A percentile compares a stretch with the other conserved stretches of the same genome.
Evolutionary conservation across 1,139 yeast genomes (phyloP).

Genomic region (Yamadazyma buinensis): DNA sequence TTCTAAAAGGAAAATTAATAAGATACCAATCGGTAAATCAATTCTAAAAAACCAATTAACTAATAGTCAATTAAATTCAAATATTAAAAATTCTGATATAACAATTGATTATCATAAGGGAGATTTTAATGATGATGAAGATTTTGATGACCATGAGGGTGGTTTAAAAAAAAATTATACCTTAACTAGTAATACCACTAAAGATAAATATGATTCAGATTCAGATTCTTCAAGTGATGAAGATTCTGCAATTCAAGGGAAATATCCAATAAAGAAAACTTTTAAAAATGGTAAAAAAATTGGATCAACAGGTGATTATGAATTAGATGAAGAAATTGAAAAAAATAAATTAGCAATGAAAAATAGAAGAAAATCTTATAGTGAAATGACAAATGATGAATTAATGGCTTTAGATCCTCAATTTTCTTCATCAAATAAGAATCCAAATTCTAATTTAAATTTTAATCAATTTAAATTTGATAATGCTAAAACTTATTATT

Average conservation of each 20-base stretch:
- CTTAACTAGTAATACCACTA: background rate
- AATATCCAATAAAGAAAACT: too few species aligned
- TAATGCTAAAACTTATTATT: conserved; percentile 33
- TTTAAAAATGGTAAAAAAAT: too few species aligned
- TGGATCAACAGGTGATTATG: background rate
- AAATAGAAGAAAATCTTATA: conserved; percentile 50
- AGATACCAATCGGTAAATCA: conserved; percentile 20
- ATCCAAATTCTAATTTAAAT: conserved; percentile 29
- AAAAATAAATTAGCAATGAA: background rate
- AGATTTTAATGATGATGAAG: conserved; percentile 19
- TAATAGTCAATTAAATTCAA: conserved; percentile 26
- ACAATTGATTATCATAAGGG: conserved; percentile 23
- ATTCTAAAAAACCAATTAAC: conserved; percentile 39
- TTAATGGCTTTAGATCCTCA: conserved; percentile 59
- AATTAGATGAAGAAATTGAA: conserved; percentile 1
- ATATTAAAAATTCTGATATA: conserved; percentile 15
- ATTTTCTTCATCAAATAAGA: conserved; percentile 34
- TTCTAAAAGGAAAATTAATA: background rate
- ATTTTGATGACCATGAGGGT: conserved; percentile 5
- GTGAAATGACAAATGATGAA: conserved; percentile 64
- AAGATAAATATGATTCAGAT: background rate
- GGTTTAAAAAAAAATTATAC: too few species aligned
- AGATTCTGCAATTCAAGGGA: background rate
- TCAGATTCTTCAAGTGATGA: background rate
- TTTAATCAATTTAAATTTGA: conserved; percentile 39